Percentiles rank a stretch among this genome's conserved stretches.
These are phyloP conservation scores for Coprinopsis marcescibilis DNA, from an alignment of 768 basidiomycete species.

Conservation along the genomic window DNA sequence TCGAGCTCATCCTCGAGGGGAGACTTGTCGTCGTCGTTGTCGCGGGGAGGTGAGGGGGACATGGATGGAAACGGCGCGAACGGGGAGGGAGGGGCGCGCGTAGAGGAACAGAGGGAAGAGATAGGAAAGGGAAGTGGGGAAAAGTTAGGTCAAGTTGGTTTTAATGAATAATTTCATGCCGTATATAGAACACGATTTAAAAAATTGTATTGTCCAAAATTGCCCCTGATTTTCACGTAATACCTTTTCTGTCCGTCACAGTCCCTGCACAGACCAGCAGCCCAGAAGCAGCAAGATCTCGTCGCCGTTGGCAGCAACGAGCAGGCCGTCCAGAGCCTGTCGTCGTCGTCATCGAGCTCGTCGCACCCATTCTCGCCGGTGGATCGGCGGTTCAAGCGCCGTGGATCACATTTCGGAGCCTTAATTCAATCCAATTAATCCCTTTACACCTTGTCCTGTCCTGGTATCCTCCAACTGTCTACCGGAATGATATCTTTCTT, in stretches of 20 bases:
- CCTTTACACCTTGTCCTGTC: too few species aligned
- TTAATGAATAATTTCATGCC: constrained; percentile 27
- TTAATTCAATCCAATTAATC: constrained; percentile 2
- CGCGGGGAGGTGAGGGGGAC: constrained; percentile 49
- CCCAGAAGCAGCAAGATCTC: not conserved
- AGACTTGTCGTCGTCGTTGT: not conserved
- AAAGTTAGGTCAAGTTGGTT: constrained; percentile 71
- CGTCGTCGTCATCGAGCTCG: not conserved
- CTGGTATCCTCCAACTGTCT: too few species aligned
- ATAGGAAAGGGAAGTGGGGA: constrained; percentile 51
- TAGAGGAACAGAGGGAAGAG: constrained; percentile 39
- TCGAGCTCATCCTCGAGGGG: constrained; percentile 5
- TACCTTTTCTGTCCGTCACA: not conserved
- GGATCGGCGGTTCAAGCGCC: not conserved
- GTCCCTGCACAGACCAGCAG: not conserved
- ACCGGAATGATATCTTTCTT: too few species aligned
- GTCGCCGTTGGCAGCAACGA: constrained; percentile 14
- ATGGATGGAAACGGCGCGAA: constrained; percentile 34
- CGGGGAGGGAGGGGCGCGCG: constrained; percentile 24
- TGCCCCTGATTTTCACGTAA: not conserved
- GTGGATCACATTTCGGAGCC: constrained; percentile 6
- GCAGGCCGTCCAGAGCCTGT: constrained; percentile 15
- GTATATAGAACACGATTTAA: constrained; percentile 37
- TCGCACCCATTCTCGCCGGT: not conserved
- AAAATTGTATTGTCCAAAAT: not conserved